phyloP scores from a whole-genome alignment of 495 filamentous ascomycete genomes.

The Paragyromitra xinjiangensis region DNA sequence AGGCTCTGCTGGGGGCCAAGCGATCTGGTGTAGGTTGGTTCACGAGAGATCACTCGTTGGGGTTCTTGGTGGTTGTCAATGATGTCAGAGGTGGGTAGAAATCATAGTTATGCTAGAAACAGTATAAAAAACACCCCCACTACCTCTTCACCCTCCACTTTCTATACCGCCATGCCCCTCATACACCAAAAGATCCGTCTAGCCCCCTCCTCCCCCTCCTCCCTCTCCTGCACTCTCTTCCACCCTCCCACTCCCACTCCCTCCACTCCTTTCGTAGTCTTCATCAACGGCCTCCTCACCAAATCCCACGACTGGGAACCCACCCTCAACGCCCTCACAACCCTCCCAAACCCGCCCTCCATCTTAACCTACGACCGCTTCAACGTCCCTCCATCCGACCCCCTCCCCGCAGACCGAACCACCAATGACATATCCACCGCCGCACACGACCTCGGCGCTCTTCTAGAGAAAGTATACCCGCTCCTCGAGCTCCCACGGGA shows the following conservation, averaged over 20 bases:
- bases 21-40: not conserved
- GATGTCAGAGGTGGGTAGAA: not conserved
- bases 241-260: conserved; percentile 8
- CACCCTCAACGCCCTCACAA: not conserved
- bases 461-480: conserved; percentile 20
- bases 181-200: conserved; percentile 18
- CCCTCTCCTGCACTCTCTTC: conserved; percentile 33
- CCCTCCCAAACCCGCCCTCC: conserved; percentile 26
- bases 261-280: conserved; percentile 14
- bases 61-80: not conserved
- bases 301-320: conserved; percentile 27
- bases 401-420: not conserved
- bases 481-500: not conserved
- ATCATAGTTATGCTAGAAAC: not conserved
- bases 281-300: conserved; percentile 39
- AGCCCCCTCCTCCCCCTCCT: not conserved
- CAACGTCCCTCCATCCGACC: conserved; percentile 25
- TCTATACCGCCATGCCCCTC: conserved; percentile 11
- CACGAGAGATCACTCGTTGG: conserved; percentile 28
- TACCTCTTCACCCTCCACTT: not conserved
- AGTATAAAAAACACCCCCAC: not conserved
- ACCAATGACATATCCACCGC: conserved; percentile 30
- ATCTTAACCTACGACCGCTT: conserved; percentile 47
- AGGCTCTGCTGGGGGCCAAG: conserved; percentile 33
- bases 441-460: conserved; percentile 16